Evolutionary conservation across 225 moss, liverwort and hornwort species (phyloP).

Genomic region (Takakia lepidozioides): DNA sequence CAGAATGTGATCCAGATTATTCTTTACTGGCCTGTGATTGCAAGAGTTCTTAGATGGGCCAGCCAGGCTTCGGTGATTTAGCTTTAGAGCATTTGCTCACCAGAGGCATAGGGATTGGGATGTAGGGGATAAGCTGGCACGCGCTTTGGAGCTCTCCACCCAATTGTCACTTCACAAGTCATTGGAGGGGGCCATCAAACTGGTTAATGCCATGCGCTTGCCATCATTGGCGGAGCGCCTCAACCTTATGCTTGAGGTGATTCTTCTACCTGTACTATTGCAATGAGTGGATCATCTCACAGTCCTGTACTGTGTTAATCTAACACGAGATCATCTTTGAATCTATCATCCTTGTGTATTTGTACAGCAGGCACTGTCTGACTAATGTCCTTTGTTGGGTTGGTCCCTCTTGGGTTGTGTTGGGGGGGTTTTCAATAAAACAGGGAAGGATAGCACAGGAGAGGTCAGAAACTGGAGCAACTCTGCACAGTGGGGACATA

Average conservation of each 20-base stretch:
- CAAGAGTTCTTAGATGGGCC: too few species aligned
- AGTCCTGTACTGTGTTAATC: background rate
- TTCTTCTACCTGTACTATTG: too few species aligned
- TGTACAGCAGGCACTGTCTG: background rate
- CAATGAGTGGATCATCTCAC: background rate
- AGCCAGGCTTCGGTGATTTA: too few species aligned
- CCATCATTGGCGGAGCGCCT: constrained; percentile 79
- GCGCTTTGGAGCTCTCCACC: constrained; percentile 76
- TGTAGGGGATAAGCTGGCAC: constrained; percentile 85
- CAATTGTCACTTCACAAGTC: constrained; percentile 86
- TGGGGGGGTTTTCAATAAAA: background rate
- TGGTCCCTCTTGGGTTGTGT: background rate
- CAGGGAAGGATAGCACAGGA: constrained; percentile 34
- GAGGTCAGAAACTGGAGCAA: constrained; percentile 16
- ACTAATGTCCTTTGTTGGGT: too few species aligned
- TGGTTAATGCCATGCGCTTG: constrained; percentile 78
- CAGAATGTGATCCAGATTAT: too few species aligned
- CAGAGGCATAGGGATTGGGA: too few species aligned
- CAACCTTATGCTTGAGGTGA: constrained; percentile 76
- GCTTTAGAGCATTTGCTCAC: too few species aligned
- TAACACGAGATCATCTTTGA: background rate
- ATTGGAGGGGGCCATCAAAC: constrained; percentile 85
- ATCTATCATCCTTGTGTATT: too few species aligned
- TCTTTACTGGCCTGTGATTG: too few species aligned
- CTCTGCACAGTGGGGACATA: constrained; percentile 4